Base-by-base conservation (phyloP, 768 basidiomycete species). In the Paxillus involutus region DNA sequence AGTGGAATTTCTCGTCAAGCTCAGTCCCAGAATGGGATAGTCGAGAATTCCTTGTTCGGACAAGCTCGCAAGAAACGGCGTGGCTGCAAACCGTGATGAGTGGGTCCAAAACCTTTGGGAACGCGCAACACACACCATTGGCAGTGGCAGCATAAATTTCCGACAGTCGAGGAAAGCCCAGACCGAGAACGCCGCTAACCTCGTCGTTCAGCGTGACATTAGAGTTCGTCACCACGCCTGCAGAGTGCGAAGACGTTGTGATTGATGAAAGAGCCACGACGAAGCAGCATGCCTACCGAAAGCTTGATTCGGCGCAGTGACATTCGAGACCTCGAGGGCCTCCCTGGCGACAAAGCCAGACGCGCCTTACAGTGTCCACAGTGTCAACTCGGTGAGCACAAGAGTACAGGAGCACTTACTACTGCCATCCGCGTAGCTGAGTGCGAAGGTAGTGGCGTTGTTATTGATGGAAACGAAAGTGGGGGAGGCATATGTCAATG, bases 1-100 rank as follows among this genome's bases (percentile, higher is more conserved):
- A 11, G 76, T 79, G 3, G 71, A 64, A 62, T 86, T 84, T 42
- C 76, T 73, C 1, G 82, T 80, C 57, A 91, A 71, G 60, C 78
- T 84, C 26, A 92, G 60, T n/a, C 85, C 88, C 60, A 91, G 91
- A 9, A 92, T 62, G 1, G 90, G 90, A 63, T 90, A 92, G 33
- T 83, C 80, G 44, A 91, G 69, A 30, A 79, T 69, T 16, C 88
- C 89, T 56, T 79, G 75, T 53, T 84, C 76, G 8, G 85, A 82
- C 47, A 91, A 73, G 19, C 69, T 78, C 4, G 81, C 73, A 44
- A 91, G 77, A 71, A 91, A 88, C 0, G 90, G 86, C 0, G 82
- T 80, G 1, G 85, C 88, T 91, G 39, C 24, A 39, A 16, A 55
- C 35, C 37, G 30, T 9, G 45, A 6, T 13, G 8, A 16, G 49